Evolutionary conservation across 371 early-diverging fungal species (phyloP).

Genomic region (Syncephalis fuscata): DNA sequence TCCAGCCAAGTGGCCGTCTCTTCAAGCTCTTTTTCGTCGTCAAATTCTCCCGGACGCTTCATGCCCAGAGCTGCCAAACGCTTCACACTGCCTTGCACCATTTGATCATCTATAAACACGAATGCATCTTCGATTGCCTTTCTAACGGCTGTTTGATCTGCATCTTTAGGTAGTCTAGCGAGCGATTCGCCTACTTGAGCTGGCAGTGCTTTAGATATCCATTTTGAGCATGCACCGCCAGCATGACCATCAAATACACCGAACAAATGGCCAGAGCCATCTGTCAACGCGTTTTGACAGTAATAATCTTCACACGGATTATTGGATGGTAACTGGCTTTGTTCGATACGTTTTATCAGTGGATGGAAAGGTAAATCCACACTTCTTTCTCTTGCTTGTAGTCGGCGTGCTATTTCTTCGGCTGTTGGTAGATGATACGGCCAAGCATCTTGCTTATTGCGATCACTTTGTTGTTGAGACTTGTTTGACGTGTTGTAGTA

Average conservation of each 20-base stretch:
- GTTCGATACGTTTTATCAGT: neutral
- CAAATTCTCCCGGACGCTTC: neutral
- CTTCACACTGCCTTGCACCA: conserved; percentile 35
- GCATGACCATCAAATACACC: conserved; percentile 46
- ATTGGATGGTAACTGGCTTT: neutral
- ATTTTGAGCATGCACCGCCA: conserved; percentile 28
- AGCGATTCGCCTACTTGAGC: conserved; percentile 10
- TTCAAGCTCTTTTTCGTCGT: neutral
- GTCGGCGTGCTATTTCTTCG: no score
- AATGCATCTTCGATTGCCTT: conserved; percentile 31
- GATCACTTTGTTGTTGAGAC: no score
- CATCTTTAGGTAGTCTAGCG: conserved; percentile 2
- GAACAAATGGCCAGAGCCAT: conserved; percentile 9
- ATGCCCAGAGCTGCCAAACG: neutral
- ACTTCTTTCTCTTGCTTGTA: no score
- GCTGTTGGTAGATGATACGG: no score
- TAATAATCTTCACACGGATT: neutral
- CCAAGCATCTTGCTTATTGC: no score
- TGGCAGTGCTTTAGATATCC: conserved; percentile 15
- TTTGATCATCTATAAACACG: conserved; percentile 30
- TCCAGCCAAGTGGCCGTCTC: neutral
- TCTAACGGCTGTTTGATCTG: conserved; percentile 6
- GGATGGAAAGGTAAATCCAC: no score
- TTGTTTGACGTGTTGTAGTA: no score
- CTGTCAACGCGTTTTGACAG: neutral